These are phyloP conservation scores for Solanum arcanum DNA, from an alignment of 257 asterid species.

Conservation along the genomic window DNA sequence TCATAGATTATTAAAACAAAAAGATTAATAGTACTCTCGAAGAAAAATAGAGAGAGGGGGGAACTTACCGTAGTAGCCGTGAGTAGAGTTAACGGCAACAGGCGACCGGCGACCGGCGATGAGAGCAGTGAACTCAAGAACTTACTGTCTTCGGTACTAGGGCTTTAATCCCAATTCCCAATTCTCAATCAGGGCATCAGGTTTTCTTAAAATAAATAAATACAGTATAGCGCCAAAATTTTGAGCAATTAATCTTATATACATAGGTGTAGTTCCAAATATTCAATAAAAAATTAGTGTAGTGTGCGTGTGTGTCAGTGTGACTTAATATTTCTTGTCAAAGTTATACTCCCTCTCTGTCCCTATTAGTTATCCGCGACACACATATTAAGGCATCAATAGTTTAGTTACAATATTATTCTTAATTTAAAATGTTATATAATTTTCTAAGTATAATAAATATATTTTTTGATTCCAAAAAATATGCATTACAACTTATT, in stretches of 20 bases:
- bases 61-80: not conserved
- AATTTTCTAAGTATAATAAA: too few species aligned
- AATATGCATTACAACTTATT: too few species aligned
- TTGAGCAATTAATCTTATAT: not conserved
- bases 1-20: not conserved
- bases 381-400: too few species aligned
- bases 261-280: too few species aligned
- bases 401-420: too few species aligned
- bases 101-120: not conserved
- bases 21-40: not conserved
- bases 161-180: not conserved
- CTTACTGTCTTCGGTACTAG: not conserved
- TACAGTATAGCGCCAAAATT: not conserved
- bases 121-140: not conserved
- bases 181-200: not conserved
- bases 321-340: not conserved
- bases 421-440: accelerated
- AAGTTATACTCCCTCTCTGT: too few species aligned
- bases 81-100: not conserved
- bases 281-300: too few species aligned
- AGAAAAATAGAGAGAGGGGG: not conserved
- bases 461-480: too few species aligned
- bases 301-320: not conserved
- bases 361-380: too few species aligned
- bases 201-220: not conserved